A percentile compares a stretch with the other conserved stretches of the same genome.
Evolutionary conservation across 345 rosid genomes (phyloP).

Genomic region (Conringia planisiliqua): DNA sequence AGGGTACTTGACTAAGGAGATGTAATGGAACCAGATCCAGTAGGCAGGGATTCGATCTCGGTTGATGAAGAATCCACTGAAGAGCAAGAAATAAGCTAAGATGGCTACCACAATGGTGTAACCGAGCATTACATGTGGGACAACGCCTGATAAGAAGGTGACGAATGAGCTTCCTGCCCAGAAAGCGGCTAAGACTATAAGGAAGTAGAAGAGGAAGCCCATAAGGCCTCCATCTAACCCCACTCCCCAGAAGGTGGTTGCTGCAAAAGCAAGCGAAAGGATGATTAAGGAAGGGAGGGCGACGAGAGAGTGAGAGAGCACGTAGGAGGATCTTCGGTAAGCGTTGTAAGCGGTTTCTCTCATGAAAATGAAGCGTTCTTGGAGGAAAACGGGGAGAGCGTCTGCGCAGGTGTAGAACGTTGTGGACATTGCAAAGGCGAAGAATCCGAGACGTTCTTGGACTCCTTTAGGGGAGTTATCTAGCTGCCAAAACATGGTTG

Average conservation of each 20-base stretch:
- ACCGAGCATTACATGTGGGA: constrained; percentile 44
- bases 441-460: constrained; percentile 42
- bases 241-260: constrained; percentile 49
- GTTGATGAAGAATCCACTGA: constrained; percentile 38
- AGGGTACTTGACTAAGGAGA: constrained; percentile 38
- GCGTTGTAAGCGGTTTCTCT: constrained; percentile 58
- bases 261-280: constrained; percentile 42
- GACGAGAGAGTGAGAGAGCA: constrained; percentile 47
- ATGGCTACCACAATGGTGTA: constrained; percentile 53
- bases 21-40: constrained; percentile 45
- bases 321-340: constrained; percentile 48
- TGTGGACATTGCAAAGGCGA: constrained; percentile 45
- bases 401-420: constrained; percentile 48
- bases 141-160: constrained; percentile 45
- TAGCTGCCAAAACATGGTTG: constrained; percentile 36
- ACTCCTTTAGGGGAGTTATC: constrained; percentile 44
- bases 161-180: constrained; percentile 38
- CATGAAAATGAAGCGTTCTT: constrained; percentile 51
- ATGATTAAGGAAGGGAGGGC: constrained; percentile 42
- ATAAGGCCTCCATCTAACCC: constrained; percentile 47
- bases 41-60: constrained; percentile 35
- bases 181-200: constrained; percentile 42
- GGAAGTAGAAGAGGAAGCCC: constrained; percentile 47
- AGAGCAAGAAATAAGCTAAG: constrained; percentile 44
- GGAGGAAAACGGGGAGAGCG: constrained; percentile 49